These are phyloP conservation scores for Chaetomiaceae sp. DNA, from an alignment of 2,329 filamentous ascomycete species.

Conservation along the genomic window DNA sequence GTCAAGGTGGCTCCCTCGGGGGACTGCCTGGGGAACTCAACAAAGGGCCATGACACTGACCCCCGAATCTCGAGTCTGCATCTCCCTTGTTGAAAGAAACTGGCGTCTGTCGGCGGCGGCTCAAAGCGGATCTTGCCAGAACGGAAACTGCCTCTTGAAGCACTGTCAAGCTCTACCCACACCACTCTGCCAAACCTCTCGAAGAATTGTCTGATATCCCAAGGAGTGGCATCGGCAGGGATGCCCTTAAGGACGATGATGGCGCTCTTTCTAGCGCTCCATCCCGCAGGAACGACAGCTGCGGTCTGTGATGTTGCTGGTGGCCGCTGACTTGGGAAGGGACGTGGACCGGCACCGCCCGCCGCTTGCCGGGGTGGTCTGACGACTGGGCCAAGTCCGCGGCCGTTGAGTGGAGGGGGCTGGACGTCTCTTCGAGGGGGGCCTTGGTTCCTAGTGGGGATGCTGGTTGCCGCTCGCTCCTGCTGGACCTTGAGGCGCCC, in stretches of 20 bases:
- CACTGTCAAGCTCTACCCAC: constrained; percentile 53
- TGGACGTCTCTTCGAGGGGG: neutral
- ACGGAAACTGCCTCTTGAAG: constrained; percentile 33
- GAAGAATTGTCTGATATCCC: constrained; percentile 51
- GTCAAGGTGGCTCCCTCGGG: constrained; percentile 12
- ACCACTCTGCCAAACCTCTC: constrained; percentile 47
- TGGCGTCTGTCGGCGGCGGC: constrained; percentile 44
- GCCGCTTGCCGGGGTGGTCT: neutral
- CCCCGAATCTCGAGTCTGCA: constrained; percentile 24
- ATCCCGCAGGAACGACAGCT: constrained; percentile 10
- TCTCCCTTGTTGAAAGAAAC: constrained; percentile 46
- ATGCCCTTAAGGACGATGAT: constrained; percentile 33
- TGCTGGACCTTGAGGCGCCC: constrained; percentile 1
- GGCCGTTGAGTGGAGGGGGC: neutral
- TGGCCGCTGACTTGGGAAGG: neutral
- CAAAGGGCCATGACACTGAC: neutral
- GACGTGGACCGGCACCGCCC: neutral
- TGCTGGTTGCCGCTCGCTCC: neutral
- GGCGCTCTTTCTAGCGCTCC: constrained; percentile 13
- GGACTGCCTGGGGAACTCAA: constrained; percentile 11
- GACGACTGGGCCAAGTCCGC: neutral
- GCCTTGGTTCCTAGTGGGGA: neutral
- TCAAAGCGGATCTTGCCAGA: constrained; percentile 51
- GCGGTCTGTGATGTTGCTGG: neutral
- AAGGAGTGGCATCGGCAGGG: constrained; percentile 35